A percentile compares a stretch with the other conserved stretches of the same genome.
phyloP scores from a whole-genome alignment of 192 early-diverging fungal species.

The Coemansia sp. region DNA sequence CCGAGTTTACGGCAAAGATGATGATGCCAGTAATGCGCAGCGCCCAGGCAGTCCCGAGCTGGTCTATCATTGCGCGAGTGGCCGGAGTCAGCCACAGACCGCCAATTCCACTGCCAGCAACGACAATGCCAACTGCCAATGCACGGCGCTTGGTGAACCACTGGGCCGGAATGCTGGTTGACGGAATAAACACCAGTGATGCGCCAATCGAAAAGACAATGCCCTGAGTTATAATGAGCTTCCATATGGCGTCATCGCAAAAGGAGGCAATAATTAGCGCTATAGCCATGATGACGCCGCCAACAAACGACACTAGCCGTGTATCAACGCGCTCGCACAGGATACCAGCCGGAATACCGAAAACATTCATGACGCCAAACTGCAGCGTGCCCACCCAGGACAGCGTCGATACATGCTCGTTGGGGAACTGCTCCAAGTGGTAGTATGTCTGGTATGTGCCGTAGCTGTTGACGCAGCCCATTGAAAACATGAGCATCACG shows the following conservation, averaged over 20 bases:
- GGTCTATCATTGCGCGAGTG: slow-evolving; percentile 46
- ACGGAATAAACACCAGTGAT: slow-evolving; percentile 54
- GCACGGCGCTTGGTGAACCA: slow-evolving; percentile 57
- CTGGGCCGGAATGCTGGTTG: slow-evolving; percentile 58
- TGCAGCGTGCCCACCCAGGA: slow-evolving; percentile 58
- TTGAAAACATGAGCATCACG: slow-evolving; percentile 55
- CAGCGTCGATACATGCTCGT: slow-evolving; percentile 49
- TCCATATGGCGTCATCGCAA: slow-evolving; percentile 58
- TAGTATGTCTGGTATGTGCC: slow-evolving; percentile 57
- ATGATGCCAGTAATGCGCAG: slow-evolving; percentile 56
- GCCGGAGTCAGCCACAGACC: slow-evolving; percentile 57
- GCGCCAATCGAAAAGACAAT: slow-evolving; percentile 55
- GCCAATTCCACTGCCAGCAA: slow-evolving; percentile 59
- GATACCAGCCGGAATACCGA: slow-evolving; percentile 52
- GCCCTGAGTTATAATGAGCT: slow-evolving; percentile 61
- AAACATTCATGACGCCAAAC: slow-evolving; percentile 52
- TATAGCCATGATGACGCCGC: slow-evolving; percentile 55
- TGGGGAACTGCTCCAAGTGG: slow-evolving; percentile 29
- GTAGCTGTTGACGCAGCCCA: slow-evolving; percentile 60
- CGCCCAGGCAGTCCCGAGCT: slow-evolving; percentile 57
- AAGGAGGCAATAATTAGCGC: slow-evolving; percentile 59
- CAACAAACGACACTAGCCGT: slow-evolving; percentile 51
- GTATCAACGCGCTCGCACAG: slow-evolving; percentile 56
- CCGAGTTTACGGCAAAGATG: slow-evolving; percentile 44
- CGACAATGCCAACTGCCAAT: slow-evolving; percentile 55